Evolutionary conservation across 2,329 filamentous ascomycete species (phyloP).

Genomic region (Pseudovirgaria hyperparasitica): DNA sequence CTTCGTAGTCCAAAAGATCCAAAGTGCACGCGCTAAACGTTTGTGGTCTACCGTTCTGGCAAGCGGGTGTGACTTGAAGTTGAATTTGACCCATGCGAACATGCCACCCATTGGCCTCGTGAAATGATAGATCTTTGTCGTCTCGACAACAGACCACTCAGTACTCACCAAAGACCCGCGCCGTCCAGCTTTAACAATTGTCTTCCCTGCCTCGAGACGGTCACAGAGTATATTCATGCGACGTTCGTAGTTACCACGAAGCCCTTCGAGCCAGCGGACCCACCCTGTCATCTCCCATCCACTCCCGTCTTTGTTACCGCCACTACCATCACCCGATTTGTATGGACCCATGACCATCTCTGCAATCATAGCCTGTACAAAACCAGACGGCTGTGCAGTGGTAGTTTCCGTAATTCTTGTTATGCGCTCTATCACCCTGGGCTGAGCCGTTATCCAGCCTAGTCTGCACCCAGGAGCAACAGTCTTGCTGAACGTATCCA

Average conservation of each 20-base stretch:
- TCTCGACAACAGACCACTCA: conserved; percentile 66
- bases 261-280: conserved; percentile 80
- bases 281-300: conserved; percentile 76
- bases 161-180: conserved; percentile 25
- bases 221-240: conserved; percentile 72
- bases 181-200: conserved; percentile 50
- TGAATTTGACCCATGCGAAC: conserved; percentile 74
- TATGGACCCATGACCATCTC: conserved; percentile 64
- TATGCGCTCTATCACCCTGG: conserved; percentile 61
- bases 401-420: conserved; percentile 60
- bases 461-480: conserved; percentile 80
- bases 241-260: conserved; percentile 71
- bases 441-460: conserved; percentile 83
- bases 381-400: conserved; percentile 78
- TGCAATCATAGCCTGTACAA: conserved; percentile 73
- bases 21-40: conserved; percentile 51
- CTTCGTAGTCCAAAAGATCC: conserved; percentile 56
- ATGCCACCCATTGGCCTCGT: conserved; percentile 75
- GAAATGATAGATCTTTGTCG: conserved; percentile 63
- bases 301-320: conserved; percentile 37
- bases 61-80: conserved; percentile 62
- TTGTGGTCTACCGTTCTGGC: conserved; percentile 41
- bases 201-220: conserved; percentile 56
- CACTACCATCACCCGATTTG: conserved; percentile 34
- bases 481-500: conserved; percentile 92